Evolutionary conservation across 768 basidiomycete species (phyloP), one percentile per base, ranked within the genome.

Genomic region (Leccinum broughii): DNA sequence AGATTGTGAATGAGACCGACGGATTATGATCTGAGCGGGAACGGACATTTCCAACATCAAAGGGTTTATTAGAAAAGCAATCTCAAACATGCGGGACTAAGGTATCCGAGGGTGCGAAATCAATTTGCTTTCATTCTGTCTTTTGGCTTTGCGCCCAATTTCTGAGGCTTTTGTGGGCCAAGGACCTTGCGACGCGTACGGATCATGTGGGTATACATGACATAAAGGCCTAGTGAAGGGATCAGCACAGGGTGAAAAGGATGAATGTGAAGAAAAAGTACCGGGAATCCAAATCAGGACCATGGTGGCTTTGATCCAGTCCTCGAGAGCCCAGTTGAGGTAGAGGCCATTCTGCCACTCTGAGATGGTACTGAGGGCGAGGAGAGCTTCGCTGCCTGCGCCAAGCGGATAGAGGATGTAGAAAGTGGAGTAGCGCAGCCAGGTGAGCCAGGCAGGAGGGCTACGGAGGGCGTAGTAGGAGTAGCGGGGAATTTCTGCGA

Each of bases 331-430:
- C 87, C 89, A 91, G 56, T 68, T 71, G 50, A 53, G 69, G 69
- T 61, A 80, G 63, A 76, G 73, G 73, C 57, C 76, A 67, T 57
- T 66, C 41, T 71, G 78, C 79, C 81, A 61, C 72, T 82, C 39
- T 70, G 81, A 90, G 34, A 97, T 82, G 5, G 92, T 90, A 1
- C 87, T 81, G 68, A 86, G 87, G 69, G 87, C 89, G 58, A 96
- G 81, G 71, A 89, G 84, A 0, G 94, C 95, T 75, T 99, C 97
- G 24, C 92, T 94, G 6, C 84, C 83, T 1, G 97, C 96, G 50
- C 97, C 97, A 24, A 94, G 72, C 5, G 93, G 95, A 77, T 99
- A 98, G n/a, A 98, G 83, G 51, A 94, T 62, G 75, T 90, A 96
- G 76, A 98, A 99, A 8, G 93, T 85, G 20, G 94, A 91, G 81